Evolutionary conservation across 768 basidiomycete species (phyloP), one percentile per base, ranked within the genome.

Genomic region (Paxillus involutus): DNA sequence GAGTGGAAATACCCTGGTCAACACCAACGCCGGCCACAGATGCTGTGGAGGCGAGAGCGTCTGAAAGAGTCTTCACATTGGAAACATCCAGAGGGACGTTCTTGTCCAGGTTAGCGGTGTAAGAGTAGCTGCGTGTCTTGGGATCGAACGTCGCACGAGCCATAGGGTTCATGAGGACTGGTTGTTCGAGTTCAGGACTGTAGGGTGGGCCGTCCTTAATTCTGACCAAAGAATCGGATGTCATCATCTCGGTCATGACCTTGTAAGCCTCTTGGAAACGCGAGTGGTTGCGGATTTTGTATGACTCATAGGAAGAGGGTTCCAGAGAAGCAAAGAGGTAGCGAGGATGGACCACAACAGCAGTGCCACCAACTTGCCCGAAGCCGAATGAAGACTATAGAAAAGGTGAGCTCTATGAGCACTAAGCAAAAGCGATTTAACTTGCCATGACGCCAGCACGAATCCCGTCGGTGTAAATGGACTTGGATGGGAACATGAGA

Each of bases 401-500:
- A 40, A 44, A 44, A 4, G 7, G 9, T 64, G 12, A 60, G 47
- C 36, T 17, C 24, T 29, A 1, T 2, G 2, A 4, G 26, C 3
- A 30, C 16, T 50, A 26, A 9, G n/a, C 4, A 32, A n/a, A 10
- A 43, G 49, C n/a, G 39, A 29, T 29, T 35, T 17, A 3, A 71
- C 81, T 17, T 62, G 89, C 89, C 92, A 94, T 91, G 51, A 89
- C 79, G 65, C 91, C 92, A 41, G 89, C 90, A 21, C 84, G 84
- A 61, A 98, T 86, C 57, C 92, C 91, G 62, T 98, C 95, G 5
- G 96, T 98, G 67, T 94, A 84, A 61, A 99, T 93, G 4, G 95
- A 83, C 76, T 89, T 94, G 21, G 97, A 99, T 7, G 96, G 97
- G 89, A 97, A 99, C 84, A 99, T 84, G 52, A 99, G 82, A 76